A percentile compares a stretch with the other conserved stretches of the same genome.
Conservation (phyloP, 139 green algal species). For the Coelastrella sp. region DNA sequence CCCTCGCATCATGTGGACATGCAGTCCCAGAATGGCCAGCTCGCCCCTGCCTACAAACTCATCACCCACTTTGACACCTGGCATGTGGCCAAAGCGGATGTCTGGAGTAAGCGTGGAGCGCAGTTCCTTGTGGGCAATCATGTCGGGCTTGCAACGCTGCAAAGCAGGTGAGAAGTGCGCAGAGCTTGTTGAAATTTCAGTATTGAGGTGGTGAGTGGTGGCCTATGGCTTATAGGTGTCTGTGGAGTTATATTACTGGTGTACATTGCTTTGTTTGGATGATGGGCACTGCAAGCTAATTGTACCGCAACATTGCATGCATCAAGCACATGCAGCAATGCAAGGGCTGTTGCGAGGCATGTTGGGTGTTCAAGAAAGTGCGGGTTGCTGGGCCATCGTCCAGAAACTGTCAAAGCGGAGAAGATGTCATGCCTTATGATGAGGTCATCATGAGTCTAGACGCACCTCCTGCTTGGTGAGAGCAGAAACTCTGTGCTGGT, state of each 20-base stretch:
- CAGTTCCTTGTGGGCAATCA: slow-evolving; percentile 37
- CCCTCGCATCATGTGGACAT: slow-evolving; percentile 47
- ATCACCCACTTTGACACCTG: slow-evolving; percentile 34
- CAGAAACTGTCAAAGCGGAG: too few relatives aligned
- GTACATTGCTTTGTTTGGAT: too few relatives aligned
- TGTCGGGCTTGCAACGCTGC: slow-evolving; percentile 46
- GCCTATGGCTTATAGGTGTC: neutral
- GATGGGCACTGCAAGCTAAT: too few relatives aligned
- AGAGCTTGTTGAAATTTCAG: neutral
- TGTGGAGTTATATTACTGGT: too few relatives aligned
- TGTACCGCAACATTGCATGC: too few relatives aligned
- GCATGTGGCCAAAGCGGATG: slow-evolving; percentile 30
- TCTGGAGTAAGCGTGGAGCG: neutral
- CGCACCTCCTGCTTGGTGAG: neutral
- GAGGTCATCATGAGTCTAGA: too few relatives aligned
- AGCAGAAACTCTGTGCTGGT: neutral
- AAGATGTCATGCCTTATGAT: too few relatives aligned
- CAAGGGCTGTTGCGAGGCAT: too few relatives aligned
- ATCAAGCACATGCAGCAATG: too few relatives aligned
- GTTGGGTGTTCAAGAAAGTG: too few relatives aligned
- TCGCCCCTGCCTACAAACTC: slow-evolving; percentile 42
- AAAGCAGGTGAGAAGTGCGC: neutral
- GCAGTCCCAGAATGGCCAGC: slow-evolving; percentile 55
- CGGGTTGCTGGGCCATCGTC: too few relatives aligned
- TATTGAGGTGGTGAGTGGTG: neutral